Evolutionary conservation across 805 yeast genomes (phyloP).

Genomic region (Cyberlindnera maclurae): DNA sequence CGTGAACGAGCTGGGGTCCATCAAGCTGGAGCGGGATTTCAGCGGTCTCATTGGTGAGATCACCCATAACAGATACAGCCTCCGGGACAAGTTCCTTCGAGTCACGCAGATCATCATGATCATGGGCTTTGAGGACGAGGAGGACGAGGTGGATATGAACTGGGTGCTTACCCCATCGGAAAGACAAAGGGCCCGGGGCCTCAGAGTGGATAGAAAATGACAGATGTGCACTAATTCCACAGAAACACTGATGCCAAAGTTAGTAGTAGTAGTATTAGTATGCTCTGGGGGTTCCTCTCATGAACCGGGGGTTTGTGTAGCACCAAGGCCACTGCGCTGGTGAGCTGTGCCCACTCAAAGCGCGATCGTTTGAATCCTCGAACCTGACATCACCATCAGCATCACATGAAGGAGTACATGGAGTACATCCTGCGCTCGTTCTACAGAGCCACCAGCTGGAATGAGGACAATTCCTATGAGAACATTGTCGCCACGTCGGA

Average conservation of each 20-base stretch:
- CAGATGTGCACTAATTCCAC: background rate
- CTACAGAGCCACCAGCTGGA: constrained; percentile 68
- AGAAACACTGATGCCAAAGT: no score
- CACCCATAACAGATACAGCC: constrained; percentile 62
- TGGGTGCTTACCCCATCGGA: constrained; percentile 83
- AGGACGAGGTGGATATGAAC: constrained; percentile 40
- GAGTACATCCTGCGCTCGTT: constrained; percentile 75
- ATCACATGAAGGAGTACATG: constrained; percentile 52
- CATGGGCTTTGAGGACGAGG: constrained; percentile 74
- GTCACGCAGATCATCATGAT: constrained; percentile 81
- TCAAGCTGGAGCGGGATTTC: constrained; percentile 76
- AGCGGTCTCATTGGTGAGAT: constrained; percentile 66
- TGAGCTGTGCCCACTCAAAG: no score
- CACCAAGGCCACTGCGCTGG: no score
- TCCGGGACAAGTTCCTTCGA: constrained; percentile 72
- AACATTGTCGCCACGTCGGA: constrained; percentile 66
- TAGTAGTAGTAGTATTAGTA: no score
- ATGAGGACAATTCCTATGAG: constrained; percentile 69
- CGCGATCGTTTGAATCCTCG: no score
- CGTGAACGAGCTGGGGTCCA: constrained; percentile 77
- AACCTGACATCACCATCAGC: background rate
- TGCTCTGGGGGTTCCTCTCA: no score
- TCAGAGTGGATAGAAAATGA: constrained; percentile 38
- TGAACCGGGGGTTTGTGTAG: no score
- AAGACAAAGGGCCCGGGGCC: constrained; percentile 50